Base-by-base conservation (phyloP, 331 rosid species). In the Quercus tomentella region DNA sequence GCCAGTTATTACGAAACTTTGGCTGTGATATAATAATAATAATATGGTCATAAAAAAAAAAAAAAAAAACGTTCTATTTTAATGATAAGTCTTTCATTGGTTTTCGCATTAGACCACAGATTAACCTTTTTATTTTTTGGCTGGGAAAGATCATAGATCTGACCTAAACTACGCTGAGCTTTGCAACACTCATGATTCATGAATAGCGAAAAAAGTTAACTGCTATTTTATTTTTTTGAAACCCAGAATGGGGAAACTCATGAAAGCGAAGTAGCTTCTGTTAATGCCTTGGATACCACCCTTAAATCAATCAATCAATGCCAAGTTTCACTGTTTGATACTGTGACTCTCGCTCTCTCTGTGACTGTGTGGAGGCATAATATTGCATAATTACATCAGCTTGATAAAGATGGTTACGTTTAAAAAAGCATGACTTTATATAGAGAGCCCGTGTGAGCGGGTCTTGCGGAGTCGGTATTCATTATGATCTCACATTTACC, bases 251-350 rank as follows among this genome's bases (percentile, higher is more conserved):
- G 16, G 30, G 22, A 58, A 58, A 14, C 65, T 23, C 16, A 22
- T 22, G 31, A 60, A 22, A 60, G 66, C 15, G 31, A 23, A 5
- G 17, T 20, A 35, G 12, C 25, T 17, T 21, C 55, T n/a, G 45
- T 62, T 26, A 54, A 22, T 43, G 22, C 87, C 68, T 80, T 67
- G 87, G 81, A 76, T 76, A 28, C 77, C 43, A n/a, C 81, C 73
- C 54, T 18, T 14, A 49, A 68, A 22, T 66, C 66, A 57, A 67
- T 31, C 33, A 22, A 66, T 28, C 1, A 7, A 70, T 58, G 21
- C n/a, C 25, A 3, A 58, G 23, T 58, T 22, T 22, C 4, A 11
- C 65, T 3, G 65, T 57, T 41, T 9, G 49, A 41, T 41, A 41
- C 49, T 41, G 49, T 8, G 62, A 20, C 62, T 22, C 62, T 56